A percentile compares a stretch with the other conserved stretches of the same genome.
phyloP scores from a whole-genome alignment of 148 eudicot genomes.

The Spergularia bocconei region DNA sequence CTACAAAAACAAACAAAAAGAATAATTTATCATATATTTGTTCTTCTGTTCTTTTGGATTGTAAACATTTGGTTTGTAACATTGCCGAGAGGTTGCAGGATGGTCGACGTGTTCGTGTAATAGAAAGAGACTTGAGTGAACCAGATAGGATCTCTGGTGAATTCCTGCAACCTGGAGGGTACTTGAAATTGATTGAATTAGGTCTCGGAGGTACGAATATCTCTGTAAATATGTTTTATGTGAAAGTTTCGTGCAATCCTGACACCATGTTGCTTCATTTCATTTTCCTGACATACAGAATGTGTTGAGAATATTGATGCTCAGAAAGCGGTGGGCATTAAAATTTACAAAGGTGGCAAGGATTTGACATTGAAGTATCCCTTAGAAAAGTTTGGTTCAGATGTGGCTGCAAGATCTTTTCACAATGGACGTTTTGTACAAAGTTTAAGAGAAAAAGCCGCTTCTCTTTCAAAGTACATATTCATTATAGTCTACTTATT shows the following conservation, averaged over 20 bases:
- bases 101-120: conserved; percentile 65
- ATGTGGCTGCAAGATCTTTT: conserved; percentile 64
- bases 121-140: conserved; percentile 68
- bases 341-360: conserved; percentile 62
- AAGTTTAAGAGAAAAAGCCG: conserved; percentile 62
- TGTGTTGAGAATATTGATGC: conserved; percentile 64
- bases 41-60: background rate
- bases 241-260: background rate
- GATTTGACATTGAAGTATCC: conserved; percentile 55
- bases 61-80: background rate
- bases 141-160: conserved; percentile 77
- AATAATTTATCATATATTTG: no score
- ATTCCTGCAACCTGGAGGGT: conserved; percentile 81
- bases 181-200: conserved; percentile 60
- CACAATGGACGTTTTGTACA: conserved; percentile 80
- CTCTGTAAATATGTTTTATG: background rate
- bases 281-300: conserved; percentile 34
- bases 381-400: conserved; percentile 43
- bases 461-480: conserved; percentile 58
- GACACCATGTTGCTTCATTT: background rate
- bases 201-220: conserved; percentile 62
- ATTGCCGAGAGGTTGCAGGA: conserved; percentile 45
- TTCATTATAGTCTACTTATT: background rate
- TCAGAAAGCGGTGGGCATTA: conserved; percentile 61
- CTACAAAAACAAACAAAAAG: no score